Evolutionary conservation across 2,329 filamentous ascomycete genomes (phyloP).

Genomic region (Cadophora gregata): DNA sequence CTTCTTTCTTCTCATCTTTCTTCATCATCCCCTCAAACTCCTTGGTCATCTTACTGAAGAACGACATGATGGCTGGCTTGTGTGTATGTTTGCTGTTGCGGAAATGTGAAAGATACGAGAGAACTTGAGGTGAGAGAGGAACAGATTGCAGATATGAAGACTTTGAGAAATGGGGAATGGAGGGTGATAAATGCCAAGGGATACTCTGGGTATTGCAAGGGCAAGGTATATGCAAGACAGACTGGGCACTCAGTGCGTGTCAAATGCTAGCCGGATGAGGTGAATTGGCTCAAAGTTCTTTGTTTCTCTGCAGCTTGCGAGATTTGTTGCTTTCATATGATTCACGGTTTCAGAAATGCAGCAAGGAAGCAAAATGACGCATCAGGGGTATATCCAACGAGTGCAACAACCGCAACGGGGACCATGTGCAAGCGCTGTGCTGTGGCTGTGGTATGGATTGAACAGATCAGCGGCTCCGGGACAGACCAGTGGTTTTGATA

Average conservation of each 20-base stretch:
- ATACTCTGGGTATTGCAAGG: not conserved
- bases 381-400: not conserved
- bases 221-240: constrained; percentile 14
- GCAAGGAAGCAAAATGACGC: not conserved
- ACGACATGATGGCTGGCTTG: constrained; percentile 47
- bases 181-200: constrained; percentile 13
- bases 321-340: constrained; percentile 9
- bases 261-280: not conserved
- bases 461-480: not conserved
- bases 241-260: constrained; percentile 18
- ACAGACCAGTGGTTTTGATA: constrained; percentile 1
- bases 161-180: not conserved
- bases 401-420: not conserved
- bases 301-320: not conserved
- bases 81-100: not conserved
- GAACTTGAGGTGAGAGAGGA: not conserved
- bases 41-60: constrained; percentile 52
- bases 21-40: constrained; percentile 56
- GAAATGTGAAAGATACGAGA: not conserved
- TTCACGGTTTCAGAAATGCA: not conserved
- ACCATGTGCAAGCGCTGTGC: not conserved
- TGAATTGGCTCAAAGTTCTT: not conserved
- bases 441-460: no score
- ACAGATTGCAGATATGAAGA: constrained; percentile 2
- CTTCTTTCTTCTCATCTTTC: constrained; percentile 51